Evolutionary conservation across 331 rosid species (phyloP).

Genomic region (Quercus phellos): DNA sequence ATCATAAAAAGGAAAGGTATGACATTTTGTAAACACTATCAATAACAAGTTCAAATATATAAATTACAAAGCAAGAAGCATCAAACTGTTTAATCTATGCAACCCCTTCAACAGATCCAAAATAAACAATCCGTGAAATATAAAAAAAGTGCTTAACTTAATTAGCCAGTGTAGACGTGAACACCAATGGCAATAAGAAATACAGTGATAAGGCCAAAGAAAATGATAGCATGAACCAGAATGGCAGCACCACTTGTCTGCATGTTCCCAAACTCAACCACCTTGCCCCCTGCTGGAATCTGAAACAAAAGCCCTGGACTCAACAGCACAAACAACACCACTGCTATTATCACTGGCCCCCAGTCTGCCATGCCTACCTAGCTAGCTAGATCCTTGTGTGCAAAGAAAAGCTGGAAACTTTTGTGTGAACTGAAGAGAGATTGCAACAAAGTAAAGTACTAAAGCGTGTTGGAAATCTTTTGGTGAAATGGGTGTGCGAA

Average conservation of each 20-base stretch:
- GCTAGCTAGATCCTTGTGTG: too few species aligned
- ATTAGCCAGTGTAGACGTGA: constrained; percentile 63
- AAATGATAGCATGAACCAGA: constrained; percentile 69
- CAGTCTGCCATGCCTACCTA: constrained; percentile 64
- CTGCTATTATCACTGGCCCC: constrained; percentile 83
- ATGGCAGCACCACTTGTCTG: constrained; percentile 78
- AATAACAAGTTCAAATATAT: background rate
- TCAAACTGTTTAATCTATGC: background rate
- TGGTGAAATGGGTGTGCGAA: background rate
- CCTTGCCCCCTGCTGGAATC: constrained; percentile 52
- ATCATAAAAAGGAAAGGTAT: too few species aligned
- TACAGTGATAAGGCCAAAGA: constrained; percentile 76
- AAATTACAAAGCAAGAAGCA: background rate
- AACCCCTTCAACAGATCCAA: background rate
- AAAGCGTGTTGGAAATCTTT: background rate
- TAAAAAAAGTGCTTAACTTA: background rate
- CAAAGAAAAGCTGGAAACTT: background rate
- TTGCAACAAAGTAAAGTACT: background rate
- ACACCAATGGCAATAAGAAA: constrained; percentile 64
- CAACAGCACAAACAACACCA: constrained; percentile 63
- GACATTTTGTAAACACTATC: too few species aligned
- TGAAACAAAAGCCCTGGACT: constrained; percentile 82
- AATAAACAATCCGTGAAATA: background rate
- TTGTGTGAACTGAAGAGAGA: background rate
- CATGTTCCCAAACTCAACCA: constrained; percentile 76